Evolutionary conservation across 257 asterid species (phyloP).

Genomic region (Pogostemon cablin): DNA sequence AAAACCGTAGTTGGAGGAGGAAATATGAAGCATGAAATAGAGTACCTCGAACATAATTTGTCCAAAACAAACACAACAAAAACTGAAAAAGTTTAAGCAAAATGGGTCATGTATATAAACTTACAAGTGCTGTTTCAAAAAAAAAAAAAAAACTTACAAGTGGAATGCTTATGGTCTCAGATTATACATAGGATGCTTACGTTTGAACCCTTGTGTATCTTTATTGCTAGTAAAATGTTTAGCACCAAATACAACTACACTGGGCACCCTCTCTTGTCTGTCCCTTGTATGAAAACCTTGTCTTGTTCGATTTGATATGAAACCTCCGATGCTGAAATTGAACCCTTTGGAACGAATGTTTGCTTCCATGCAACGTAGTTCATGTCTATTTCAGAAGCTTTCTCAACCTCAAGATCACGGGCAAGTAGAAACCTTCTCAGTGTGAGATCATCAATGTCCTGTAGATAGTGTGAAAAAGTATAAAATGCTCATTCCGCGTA

Average conservation of each 20-base stretch:
- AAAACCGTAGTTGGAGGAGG: neutral
- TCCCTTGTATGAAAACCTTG: conserved; percentile 75
- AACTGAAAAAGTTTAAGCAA: conserved; percentile 48
- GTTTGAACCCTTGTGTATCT: too few relatives aligned
- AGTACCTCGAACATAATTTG: conserved; percentile 68
- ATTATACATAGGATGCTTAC: too few relatives aligned
- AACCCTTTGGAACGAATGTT: conserved; percentile 61
- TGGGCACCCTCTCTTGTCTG: conserved; percentile 69
- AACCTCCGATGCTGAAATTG: conserved; percentile 51
- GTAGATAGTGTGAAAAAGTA: neutral
- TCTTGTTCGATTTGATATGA: conserved; percentile 60
- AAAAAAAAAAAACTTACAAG: too few relatives aligned
- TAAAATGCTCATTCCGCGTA: too few relatives aligned
- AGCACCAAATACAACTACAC: conserved; percentile 54
- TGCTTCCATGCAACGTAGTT: conserved; percentile 66
- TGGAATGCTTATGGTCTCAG: too few relatives aligned
- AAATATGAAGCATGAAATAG: neutral
- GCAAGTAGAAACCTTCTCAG: conserved; percentile 84
- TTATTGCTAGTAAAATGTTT: conserved; percentile 44
- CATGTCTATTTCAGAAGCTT: conserved; percentile 60
- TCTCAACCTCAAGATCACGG: conserved; percentile 58
- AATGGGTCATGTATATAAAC: neutral
- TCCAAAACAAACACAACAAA: conserved; percentile 66
- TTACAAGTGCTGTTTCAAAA: too few relatives aligned
- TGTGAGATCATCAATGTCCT: conserved; percentile 67